Evolutionary conservation across 305 asterid genomes (phyloP).

Genomic region (Coffea humblotiana): DNA sequence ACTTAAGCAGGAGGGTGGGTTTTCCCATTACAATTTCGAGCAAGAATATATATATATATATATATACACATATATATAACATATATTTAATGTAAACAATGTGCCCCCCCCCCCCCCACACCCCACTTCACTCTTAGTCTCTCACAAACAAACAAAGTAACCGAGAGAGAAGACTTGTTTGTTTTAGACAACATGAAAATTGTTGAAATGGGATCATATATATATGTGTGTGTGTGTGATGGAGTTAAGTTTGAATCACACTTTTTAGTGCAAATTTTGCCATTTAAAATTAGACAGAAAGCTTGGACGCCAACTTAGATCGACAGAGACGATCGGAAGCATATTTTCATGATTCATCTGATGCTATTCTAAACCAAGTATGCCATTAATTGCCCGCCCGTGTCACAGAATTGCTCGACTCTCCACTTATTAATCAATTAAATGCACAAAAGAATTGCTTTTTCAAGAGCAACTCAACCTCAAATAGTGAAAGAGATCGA

Average conservation of each 20-base stretch:
- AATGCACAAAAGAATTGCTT: neutral
- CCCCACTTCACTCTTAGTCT: neutral
- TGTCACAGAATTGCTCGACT: neutral
- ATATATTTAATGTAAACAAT: slow-evolving; percentile 8
- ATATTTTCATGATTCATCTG: neutral
- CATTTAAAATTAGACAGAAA: too few relatives aligned
- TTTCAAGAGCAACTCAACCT: neutral
- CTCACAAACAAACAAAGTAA: neutral
- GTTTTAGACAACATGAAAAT: neutral
- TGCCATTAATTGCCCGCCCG: neutral
- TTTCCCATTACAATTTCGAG: neutral
- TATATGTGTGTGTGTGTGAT: too few relatives aligned
- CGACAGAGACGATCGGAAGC: too few relatives aligned
- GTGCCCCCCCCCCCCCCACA: neutral
- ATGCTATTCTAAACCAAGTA: neutral
- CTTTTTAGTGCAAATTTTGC: too few relatives aligned
- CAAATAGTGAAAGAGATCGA: neutral
- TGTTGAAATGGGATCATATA: neutral
- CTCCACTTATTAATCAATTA: neutral
- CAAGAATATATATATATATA: neutral
- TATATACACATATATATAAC: neutral
- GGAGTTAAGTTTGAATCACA: too few relatives aligned
- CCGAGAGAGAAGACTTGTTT: neutral
- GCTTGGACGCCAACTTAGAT: too few relatives aligned
- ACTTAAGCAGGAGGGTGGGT: slow-evolving; percentile 26